These are phyloP conservation scores for Leishmania arabica DNA, from an alignment of 208 protist genomes.

Conservation along the genomic window DNA sequence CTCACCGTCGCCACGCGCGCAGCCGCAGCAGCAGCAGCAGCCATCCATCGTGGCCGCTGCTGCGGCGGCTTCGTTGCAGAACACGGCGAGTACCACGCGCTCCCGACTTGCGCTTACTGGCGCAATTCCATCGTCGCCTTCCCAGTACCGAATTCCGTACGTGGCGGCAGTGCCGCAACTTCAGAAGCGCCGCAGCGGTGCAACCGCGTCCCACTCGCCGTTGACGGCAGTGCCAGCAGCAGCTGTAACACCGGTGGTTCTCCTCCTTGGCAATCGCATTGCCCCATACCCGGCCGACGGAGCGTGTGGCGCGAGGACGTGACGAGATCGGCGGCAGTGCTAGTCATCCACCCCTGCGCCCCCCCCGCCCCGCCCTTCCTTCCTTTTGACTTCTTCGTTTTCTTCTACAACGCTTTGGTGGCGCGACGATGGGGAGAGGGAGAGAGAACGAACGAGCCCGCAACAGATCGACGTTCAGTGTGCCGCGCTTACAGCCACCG, in stretches of 20 bases:
- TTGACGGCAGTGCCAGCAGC: not conserved
- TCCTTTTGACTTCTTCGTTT: not conserved
- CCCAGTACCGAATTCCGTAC: slow-evolving; percentile 18
- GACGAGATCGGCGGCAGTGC: not conserved
- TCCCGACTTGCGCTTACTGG: not conserved
- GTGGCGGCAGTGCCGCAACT: slow-evolving; percentile 7
- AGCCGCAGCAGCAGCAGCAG: not conserved
- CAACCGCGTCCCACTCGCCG: not conserved
- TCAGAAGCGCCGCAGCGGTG: not conserved
- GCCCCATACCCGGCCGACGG: slow-evolving; percentile 16
- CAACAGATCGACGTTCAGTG: not conserved
- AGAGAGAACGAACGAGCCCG: no score
- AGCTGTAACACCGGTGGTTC: not conserved
- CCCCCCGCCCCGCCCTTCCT: no score
- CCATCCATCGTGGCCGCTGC: not conserved
- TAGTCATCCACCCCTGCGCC: not conserved
- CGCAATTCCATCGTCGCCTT: not conserved
- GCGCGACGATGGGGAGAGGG: not conserved
- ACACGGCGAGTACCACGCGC: not conserved
- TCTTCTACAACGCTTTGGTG: not conserved
- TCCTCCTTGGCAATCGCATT: slow-evolving; percentile 18
- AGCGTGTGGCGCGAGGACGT: not conserved
- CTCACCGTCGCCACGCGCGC: not conserved
- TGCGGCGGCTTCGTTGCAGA: not conserved
- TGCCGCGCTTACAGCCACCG: not conserved